A percentile compares a stretch with the other conserved stretches of the same genome.
Evolutionary conservation across 2,329 filamentous ascomycete species (phyloP).

Genomic region (Karstenula rhodostoma): DNA sequence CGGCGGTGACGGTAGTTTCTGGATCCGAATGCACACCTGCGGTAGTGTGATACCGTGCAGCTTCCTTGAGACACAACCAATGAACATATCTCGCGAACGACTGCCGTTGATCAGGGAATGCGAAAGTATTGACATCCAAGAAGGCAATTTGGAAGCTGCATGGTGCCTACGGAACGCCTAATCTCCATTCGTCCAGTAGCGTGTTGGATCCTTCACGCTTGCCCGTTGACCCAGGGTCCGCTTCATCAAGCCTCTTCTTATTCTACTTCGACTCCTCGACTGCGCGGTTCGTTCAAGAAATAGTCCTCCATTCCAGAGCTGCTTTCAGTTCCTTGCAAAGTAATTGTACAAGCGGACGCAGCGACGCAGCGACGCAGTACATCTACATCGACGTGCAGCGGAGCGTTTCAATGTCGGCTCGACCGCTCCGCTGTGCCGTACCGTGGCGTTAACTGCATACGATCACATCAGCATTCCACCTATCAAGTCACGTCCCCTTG

Average conservation of each 20-base stretch:
- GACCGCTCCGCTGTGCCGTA: constrained; percentile 3
- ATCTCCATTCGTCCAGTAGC: not conserved
- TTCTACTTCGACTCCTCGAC: not conserved
- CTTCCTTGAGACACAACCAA: not conserved
- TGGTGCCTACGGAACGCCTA: not conserved
- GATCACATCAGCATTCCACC: not conserved
- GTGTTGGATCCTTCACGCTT: not conserved
- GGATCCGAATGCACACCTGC: not conserved
- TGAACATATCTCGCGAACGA: not conserved
- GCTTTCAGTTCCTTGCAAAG: not conserved
- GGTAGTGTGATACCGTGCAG: not conserved
- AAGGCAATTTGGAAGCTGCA: not conserved
- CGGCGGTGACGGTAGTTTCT: not conserved
- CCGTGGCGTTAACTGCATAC: constrained; percentile 6
- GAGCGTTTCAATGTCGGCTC: not conserved
- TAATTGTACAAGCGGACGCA: not conserved
- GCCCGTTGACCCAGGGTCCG: not conserved
- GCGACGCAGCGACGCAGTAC: not conserved
- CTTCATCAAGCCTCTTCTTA: not conserved
- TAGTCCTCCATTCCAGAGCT: not conserved
- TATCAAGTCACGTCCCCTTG: not conserved
- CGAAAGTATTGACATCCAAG: not conserved
- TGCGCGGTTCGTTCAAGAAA: not conserved
- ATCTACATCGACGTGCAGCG: not conserved
- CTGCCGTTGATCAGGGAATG: not conserved